phyloP scores from a whole-genome alignment of 1,284 basidiomycete genomes.

The Papiliotrema fonsecae region DNA sequence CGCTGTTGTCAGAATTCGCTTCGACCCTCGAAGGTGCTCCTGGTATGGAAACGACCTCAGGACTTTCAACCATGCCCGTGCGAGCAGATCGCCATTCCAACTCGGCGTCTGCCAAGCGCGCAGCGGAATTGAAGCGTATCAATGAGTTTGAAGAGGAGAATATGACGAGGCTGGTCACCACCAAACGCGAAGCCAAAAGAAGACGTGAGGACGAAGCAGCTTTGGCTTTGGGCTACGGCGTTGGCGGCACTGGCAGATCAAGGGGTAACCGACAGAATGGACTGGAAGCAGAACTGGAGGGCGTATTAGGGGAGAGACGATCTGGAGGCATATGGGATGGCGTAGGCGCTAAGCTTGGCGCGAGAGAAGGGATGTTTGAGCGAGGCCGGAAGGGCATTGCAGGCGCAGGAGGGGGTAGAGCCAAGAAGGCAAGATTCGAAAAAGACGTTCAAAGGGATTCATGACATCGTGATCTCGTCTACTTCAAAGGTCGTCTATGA shows the following conservation, averaged over 20 bases:
- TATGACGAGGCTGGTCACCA: slow-evolving; percentile 85
- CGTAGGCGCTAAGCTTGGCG: slow-evolving; percentile 58
- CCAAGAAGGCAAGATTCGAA: slow-evolving; percentile 72
- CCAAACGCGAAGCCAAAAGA: slow-evolving; percentile 77
- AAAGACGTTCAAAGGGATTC: slow-evolving; percentile 54
- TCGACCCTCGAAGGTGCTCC: slow-evolving; percentile 55
- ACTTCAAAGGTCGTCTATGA: slow-evolving; percentile 40
- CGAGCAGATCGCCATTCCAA: slow-evolving; percentile 42
- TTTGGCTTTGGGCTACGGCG: slow-evolving; percentile 70
- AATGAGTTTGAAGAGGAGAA: slow-evolving; percentile 94
- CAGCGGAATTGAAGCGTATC: slow-evolving; percentile 68
- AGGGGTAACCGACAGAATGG: slow-evolving; percentile 64
- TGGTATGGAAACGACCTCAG: slow-evolving; percentile 71
- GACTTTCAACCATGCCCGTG: slow-evolving; percentile 53
- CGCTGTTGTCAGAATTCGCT: slow-evolving; percentile 58
- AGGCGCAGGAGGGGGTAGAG: slow-evolving; percentile 48
- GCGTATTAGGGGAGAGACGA: slow-evolving; percentile 62
- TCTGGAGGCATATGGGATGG: slow-evolving; percentile 48
- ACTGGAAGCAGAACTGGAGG: slow-evolving; percentile 76
- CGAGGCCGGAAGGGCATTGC: slow-evolving; percentile 29
- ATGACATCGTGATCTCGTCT: slow-evolving; percentile 24
- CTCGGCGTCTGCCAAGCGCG: slow-evolving; percentile 45
- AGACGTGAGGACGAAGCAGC: slow-evolving; percentile 85
- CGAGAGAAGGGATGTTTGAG: slow-evolving; percentile 34
- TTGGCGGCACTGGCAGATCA: slow-evolving; percentile 47